Evolutionary conservation across 345 rosid genomes (phyloP).

Genomic region (Brassica rapa): DNA sequence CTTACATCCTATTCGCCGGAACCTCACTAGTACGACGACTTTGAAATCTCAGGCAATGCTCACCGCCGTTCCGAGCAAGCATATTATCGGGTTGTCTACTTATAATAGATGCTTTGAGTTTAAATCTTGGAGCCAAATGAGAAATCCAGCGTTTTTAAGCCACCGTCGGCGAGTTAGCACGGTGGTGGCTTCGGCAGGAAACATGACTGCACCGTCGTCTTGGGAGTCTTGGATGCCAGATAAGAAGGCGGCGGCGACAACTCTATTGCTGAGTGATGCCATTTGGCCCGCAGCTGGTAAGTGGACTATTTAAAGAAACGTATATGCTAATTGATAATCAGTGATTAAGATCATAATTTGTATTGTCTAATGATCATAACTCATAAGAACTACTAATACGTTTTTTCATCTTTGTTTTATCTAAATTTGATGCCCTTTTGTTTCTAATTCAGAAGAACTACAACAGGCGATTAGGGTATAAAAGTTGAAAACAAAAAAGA

Average conservation of each 20-base stretch:
- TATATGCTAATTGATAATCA: not conserved
- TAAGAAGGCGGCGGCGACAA: conserved; percentile 44
- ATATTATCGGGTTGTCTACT: conserved; percentile 14
- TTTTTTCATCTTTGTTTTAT: not conserved
- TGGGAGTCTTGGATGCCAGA: conserved; percentile 86
- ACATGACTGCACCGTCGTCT: conserved; percentile 47
- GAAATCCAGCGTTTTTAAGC: not conserved
- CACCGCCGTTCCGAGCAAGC: not conserved
- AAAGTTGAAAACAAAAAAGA: not conserved
- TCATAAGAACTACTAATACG: not conserved
- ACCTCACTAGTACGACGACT: not conserved
- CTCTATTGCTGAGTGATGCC: conserved; percentile 68
- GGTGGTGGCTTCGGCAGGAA: conserved; percentile 45
- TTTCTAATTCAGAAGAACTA: conserved; percentile 26
- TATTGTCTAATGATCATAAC: not conserved
- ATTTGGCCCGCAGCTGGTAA: conserved; percentile 96
- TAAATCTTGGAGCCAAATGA: not conserved
- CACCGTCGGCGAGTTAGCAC: conserved; percentile 13
- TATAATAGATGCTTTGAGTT: not conserved
- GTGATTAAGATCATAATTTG: not conserved
- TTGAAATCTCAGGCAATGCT: conserved; percentile 19
- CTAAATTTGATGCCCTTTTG: conserved; percentile 18
- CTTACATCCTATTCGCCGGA: conserved; percentile 24
- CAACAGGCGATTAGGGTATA: conserved; percentile 35
- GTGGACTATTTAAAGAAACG: not conserved